Evolutionary conservation across 148 eudicot genomes (phyloP), one percentile per base, ranked within the genome.

Genomic region (Persicaria tinctoria): DNA sequence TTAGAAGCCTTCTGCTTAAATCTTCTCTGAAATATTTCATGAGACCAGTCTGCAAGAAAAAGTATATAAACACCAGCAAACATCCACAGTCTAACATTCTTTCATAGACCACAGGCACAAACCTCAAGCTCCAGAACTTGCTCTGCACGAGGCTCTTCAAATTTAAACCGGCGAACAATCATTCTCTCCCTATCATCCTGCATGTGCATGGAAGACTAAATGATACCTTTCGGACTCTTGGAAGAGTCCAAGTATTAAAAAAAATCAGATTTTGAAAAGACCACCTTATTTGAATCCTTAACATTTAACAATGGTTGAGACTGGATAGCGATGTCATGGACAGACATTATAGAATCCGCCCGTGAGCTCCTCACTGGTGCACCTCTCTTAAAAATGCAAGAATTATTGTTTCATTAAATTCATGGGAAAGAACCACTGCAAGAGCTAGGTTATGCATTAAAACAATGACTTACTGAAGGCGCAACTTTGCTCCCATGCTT

Each of bases 81-180:
- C 48, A 66, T 38, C 12, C 70, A 41, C 48, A 66, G 17, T 27
- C 44, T 41, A 66, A 4, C 18, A 66, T 49, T 23, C 74, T 8
- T 23, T 51, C n/a, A 10, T 53, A 62, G 0, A 77, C 3, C 14
- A 74, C 44, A 68, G 72, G 23, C 3, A 77, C 83, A 74, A 80
- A 95, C 99, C 99, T 96, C 99, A 76, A 96, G 94, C 76, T 96
- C 99, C 79, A 92, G 99, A 79, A 96, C 87, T 81, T 96, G 97
- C 83, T 96, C 99, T 72, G 88, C 64, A 64, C 99, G 97, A 59
- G 83, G 90, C 82, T 96, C 99, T 88, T 96, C 99, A 77, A 90
- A 96, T 79, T 92, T 96, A 70, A 83, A 92, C 80, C 93, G 85
- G n/a, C 97, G 96, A 73, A 96, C 89, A 74, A 96, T 82, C 77